Evolutionary conservation across 768 basidiomycete genomes (phyloP), one percentile per base, ranked within the genome.

Genomic region (Agaricus bisporus): DNA sequence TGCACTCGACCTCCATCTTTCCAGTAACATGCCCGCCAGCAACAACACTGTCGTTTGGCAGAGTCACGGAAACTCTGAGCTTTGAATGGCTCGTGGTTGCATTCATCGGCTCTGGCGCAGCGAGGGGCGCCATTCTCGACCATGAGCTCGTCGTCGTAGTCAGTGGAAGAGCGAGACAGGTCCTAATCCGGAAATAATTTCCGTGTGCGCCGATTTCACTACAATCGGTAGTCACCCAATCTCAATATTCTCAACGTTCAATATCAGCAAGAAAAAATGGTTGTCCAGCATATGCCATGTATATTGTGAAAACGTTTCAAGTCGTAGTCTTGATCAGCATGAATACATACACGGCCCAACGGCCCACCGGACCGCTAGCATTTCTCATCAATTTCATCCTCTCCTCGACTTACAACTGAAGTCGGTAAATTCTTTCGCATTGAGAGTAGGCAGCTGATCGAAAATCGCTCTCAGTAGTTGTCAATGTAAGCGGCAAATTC

Each of bases 1-100:
- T 79, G 67, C 83, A 87, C 67, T 91, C 89, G 63, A 91, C 74
- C 64, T 89, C 81, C 77, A 91, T 76, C 70, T 85, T 89, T 10
- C 90, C 90, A 5, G 81, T 73, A 32, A 91, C 75, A 58, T 76
- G 69, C 36, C 72, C 70, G 0, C 90, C 90, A 1, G 89, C 83
- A 48, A 88, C 77, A 61, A 79, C 87, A 26, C 76, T 71, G 2
- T 78, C 64, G 58, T 86, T 78, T 1, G 80, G 76, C 6, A 89
- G 71, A 6, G 72, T 75, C 17, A 87, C 63, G 11, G 84, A 75
- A 14, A 88, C 78, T 65, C 79, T 88, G 66, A 91, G 80, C 69
- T 90, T 92, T 25, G 88, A 73, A 66, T 91, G 90, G 64, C 85
- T 74, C 0, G 83, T 76, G n/a, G 82, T 80, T 28, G 86, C 83